Conservation (phyloP, 306 rosid species). For the Vicia sativa region DNA sequence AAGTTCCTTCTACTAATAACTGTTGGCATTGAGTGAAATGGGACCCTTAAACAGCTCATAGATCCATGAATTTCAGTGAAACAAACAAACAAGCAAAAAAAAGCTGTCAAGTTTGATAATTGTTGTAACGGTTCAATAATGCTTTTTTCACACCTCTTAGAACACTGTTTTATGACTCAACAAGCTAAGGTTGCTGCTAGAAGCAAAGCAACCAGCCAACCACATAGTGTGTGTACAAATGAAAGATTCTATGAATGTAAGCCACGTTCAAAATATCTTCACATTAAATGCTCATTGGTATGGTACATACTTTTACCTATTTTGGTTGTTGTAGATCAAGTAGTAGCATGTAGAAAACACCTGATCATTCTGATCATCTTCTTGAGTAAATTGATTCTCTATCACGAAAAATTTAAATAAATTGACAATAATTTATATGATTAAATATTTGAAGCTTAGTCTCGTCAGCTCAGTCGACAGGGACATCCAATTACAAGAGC, state of each 20-base stretch:
- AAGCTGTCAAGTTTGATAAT: slow-evolving; percentile 33
- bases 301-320: slow-evolving; percentile 16
- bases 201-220: not conserved
- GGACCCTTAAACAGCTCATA: slow-evolving; percentile 43
- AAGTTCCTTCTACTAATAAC: not conserved
- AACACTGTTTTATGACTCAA: slow-evolving; percentile 16
- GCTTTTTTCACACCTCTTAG: slow-evolving; percentile 10
- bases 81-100: slow-evolving; percentile 18
- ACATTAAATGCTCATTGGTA: slow-evolving; percentile 36
- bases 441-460: no score
- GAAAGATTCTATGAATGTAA: slow-evolving; percentile 23
- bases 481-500: no score
- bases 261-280: slow-evolving; percentile 28
- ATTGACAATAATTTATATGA: no score
- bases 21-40: slow-evolving; percentile 19
- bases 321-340: slow-evolving; percentile 31
- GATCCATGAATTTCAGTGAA: slow-evolving; percentile 51
- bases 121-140: slow-evolving; percentile 26
- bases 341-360: slow-evolving; percentile 24
- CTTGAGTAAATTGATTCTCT: not conserved
- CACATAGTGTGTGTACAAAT: not conserved
- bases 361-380: slow-evolving; percentile 16
- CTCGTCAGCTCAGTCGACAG: no score
- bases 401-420: no score
- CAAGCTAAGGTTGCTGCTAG: slow-evolving; percentile 22